phyloP scores from a whole-genome alignment of 2,329 filamentous ascomycete genomes.

The Ophiognomonia clavigignenti-juglandacearum region DNA sequence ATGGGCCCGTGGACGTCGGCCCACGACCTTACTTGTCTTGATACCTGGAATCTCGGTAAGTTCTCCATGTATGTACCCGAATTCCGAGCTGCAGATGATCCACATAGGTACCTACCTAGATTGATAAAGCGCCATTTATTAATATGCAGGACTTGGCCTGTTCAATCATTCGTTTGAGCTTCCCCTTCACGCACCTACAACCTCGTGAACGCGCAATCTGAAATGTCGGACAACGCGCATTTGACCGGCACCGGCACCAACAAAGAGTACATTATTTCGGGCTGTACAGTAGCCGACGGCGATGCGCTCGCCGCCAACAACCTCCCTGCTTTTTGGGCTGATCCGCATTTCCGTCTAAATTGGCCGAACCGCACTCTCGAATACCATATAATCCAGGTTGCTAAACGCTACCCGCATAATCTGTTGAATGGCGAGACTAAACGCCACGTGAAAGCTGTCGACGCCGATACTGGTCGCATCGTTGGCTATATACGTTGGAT shows the following conservation, averaged over 20 bases:
- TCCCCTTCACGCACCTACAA: conserved; percentile 2
- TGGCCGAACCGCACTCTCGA: conserved; percentile 20
- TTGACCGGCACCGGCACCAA: conserved; percentile 3
- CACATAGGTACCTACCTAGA: no score
- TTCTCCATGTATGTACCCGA: neutral
- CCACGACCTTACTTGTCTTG: no score
- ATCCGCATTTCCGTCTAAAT: conserved; percentile 15
- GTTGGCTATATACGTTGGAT: conserved; percentile 20
- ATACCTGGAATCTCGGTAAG: neutral
- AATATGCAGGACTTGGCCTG: conserved; percentile 1
- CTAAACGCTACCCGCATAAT: conserved; percentile 15
- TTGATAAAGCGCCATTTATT: neutral
- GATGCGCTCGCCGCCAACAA: conserved; percentile 16
- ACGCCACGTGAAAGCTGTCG: conserved; percentile 19
- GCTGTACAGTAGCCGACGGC: conserved; percentile 17
- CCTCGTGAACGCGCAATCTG: conserved; percentile 1
- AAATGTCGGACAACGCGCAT: conserved; percentile 2
- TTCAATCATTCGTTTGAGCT: conserved; percentile 1
- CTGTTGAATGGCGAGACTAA: neutral
- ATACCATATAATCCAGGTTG: conserved; percentile 17
- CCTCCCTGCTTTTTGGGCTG: conserved; percentile 16
- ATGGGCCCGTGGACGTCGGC: no score
- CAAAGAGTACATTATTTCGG: conserved; percentile 8
- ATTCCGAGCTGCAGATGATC: conserved; percentile 6
- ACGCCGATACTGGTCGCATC: conserved; percentile 16